Evolutionary conservation across 441 rosid species (phyloP), one percentile per base, ranked within the genome.

Genomic region (Melianthus villosus): DNA sequence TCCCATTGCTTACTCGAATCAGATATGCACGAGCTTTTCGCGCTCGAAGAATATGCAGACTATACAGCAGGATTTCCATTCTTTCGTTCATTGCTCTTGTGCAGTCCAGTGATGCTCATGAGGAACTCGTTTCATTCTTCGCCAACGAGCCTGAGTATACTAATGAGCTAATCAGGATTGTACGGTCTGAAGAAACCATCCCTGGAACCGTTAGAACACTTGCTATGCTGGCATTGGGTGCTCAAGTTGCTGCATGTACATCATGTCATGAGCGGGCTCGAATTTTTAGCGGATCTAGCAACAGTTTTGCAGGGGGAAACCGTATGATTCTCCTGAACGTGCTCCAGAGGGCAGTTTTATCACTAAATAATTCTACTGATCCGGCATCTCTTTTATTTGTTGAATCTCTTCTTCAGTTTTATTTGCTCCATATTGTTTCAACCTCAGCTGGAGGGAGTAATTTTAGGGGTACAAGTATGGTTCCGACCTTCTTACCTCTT

Each of bases 291-390:
- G n/a, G n/a, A n/a, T n/a, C n/a, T n/a, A n/a, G n/a, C n/a, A n/a
- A n/a, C n/a, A n/a, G n/a, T n/a, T n/a, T n/a, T n/a, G n/a, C n/a
- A n/a, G n/a, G n/a, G n/a, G n/a, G n/a, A n/a, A n/a, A n/a, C n/a
- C n/a, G n/a, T n/a, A 84, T 43, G 91, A 84, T 64, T 82, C 86
- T 54, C 42, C 55, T 77, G 7, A 56, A 60, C 53, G 75, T 46
- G 53, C 80, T 48, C 72, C 89, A 3, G 79, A 70, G 54, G 73
- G 73, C 82, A 72, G 93, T 64, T 76, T 91, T 46, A 79, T 65
- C 41, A 79, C n/a, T n/a, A n/a, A n/a, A n/a, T n/a, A n/a, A 79
- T 67, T 84, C 94, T n/a, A 94, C 84, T 70, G 93, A 94, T 41
- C 64, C 85, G 38, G 58, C 85, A 39, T 84, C 94, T 49, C 91